A percentile compares a stretch with the other conserved stretches of the same genome.
Conservation (phyloP, 148 eudicot species). For the Rhododendron kiyosumense region DNA sequence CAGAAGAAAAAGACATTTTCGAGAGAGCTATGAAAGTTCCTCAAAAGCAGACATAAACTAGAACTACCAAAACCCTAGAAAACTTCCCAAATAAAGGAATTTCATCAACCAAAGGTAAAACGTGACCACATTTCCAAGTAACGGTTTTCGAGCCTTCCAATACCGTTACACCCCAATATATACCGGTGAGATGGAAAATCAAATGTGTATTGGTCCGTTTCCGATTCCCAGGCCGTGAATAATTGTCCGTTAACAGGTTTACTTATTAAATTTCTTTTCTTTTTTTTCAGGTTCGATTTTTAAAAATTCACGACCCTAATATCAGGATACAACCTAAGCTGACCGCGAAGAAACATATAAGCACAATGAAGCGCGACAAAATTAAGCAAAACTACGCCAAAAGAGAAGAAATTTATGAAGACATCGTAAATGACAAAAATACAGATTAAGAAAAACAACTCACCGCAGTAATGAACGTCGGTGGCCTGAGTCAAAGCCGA, state of each 20-base stretch:
- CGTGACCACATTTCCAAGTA: background rate
- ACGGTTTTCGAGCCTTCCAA: background rate
- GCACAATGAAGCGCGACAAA: background rate
- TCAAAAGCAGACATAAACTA: background rate
- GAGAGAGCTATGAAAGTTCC: background rate
- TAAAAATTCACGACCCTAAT: background rate
- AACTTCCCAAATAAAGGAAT: background rate
- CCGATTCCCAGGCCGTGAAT: too few relatives aligned
- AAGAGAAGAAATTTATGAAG: background rate
- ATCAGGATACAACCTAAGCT: background rate
- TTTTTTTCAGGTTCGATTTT: background rate
- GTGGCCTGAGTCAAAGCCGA: conserved; percentile 28
- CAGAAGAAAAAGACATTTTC: background rate
- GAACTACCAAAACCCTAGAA: background rate
- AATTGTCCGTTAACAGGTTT: too few relatives aligned
- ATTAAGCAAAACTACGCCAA: background rate
- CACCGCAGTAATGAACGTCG: conserved; percentile 52
- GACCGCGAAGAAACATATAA: background rate
- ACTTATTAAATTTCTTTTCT: too few relatives aligned
- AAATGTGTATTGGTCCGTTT: too few relatives aligned
- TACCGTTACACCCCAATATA: too few relatives aligned
- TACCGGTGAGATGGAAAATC: too few relatives aligned
- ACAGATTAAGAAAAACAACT: background rate
- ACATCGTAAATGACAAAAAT: background rate
- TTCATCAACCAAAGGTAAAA: background rate